These are phyloP conservation scores for Amoebophrya sp. DNA, from an alignment of 169 alveolate species.

Conservation along the genomic window DNA sequence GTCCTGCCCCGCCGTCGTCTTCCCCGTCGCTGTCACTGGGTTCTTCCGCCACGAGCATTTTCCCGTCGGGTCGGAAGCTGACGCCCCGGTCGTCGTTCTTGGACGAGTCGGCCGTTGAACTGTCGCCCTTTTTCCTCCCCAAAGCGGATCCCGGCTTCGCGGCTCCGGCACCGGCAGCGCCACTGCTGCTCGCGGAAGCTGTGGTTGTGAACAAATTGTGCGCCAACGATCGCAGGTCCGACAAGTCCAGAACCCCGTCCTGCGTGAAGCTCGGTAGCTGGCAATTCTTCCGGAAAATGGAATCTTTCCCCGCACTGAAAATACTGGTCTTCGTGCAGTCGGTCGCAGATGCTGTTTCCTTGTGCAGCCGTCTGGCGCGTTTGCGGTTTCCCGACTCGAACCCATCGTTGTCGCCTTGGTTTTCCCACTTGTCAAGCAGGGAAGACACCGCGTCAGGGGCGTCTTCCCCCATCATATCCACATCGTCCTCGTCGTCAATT, in stretches of 20 bases:
- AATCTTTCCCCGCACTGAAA: neutral
- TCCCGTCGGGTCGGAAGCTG: neutral
- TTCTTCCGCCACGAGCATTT: neutral
- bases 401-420: neutral
- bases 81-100: neutral
- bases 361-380: neutral
- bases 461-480: neutral
- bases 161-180: neutral
- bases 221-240: neutral
- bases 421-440: neutral
- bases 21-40: neutral
- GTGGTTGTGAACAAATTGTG: neutral
- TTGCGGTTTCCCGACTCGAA: neutral
- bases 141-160: neutral
- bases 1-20: neutral
- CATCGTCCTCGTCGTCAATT: neutral
- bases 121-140: neutral
- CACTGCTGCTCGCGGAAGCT: neutral
- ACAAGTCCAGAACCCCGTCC: neutral
- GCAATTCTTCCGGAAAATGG: neutral
- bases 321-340: neutral
- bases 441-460: neutral
- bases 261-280: neutral
- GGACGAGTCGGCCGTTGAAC: too few species aligned
- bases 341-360: neutral